phyloP scores from a whole-genome alignment of 2,329 filamentous ascomycete species.

The Atkinsonella hypoxylon region DNA sequence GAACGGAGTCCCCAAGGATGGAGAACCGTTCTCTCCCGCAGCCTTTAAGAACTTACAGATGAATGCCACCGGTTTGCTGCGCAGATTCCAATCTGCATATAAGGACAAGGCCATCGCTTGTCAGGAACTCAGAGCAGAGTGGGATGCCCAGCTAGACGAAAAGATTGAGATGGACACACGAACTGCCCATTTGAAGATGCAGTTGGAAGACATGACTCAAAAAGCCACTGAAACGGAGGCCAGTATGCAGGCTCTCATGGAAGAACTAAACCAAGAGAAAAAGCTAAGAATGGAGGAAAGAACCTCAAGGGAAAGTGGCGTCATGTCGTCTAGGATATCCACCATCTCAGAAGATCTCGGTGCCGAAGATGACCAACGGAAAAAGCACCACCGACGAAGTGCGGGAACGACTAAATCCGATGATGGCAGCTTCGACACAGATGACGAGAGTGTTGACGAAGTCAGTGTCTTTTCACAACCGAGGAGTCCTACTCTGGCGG shows the following conservation, averaged over 20 bases:
- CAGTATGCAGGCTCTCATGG: conserved; percentile 35
- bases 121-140: conserved; percentile 39
- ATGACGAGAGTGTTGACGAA: conserved; percentile 35
- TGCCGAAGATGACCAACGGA: conserved; percentile 36
- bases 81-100: conserved; percentile 47
- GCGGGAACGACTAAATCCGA: conserved; percentile 31
- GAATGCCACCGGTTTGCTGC: conserved; percentile 43
- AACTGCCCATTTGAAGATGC: conserved; percentile 41
- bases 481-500: conserved; percentile 41
- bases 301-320: conserved; percentile 16
- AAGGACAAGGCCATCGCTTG: conserved; percentile 38
- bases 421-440: conserved; percentile 35
- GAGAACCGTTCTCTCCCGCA: conserved; percentile 43
- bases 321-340: conserved; percentile 25
- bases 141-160: conserved; percentile 42
- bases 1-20: conserved; percentile 25
- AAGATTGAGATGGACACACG: conserved; percentile 42
- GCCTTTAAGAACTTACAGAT: conserved; percentile 49
- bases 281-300: conserved; percentile 29
- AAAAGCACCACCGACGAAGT: conserved; percentile 30
- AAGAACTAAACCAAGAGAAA: conserved; percentile 41
- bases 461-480: conserved; percentile 50
- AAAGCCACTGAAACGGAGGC: conserved; percentile 42
- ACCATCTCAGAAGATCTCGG: conserved; percentile 40
- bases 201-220: conserved; percentile 47